Evolutionary conservation across 2,329 filamentous ascomycete genomes (phyloP).

Genomic region (Pseudovirgaria hyperparasitica): DNA sequence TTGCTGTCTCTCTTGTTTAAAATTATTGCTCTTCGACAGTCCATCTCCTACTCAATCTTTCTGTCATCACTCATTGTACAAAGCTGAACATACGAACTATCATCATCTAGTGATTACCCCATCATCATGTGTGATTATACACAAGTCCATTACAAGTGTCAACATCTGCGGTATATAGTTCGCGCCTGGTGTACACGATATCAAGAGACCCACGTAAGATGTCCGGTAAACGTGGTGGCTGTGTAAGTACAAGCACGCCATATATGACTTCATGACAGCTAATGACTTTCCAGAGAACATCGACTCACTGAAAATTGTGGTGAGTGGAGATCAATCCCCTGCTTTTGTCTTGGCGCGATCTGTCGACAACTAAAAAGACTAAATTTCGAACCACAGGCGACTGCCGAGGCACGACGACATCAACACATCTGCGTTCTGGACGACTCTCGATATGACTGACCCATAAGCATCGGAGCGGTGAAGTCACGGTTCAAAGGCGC

Average conservation of each 20-base stretch:
- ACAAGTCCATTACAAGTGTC: slow-evolving; percentile 44
- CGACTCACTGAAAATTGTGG: slow-evolving; percentile 35
- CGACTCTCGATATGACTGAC: no score
- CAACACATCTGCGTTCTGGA: no score
- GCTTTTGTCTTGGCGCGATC: slow-evolving; percentile 7
- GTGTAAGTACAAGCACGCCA: slow-evolving; percentile 21
- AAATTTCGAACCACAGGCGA: slow-evolving; percentile 16
- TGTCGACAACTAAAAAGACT: not conserved
- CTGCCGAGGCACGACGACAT: slow-evolving; percentile 16
- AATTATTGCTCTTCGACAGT: no score
- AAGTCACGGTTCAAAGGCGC: no score
- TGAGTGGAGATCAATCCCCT: no score
- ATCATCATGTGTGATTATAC: slow-evolving; percentile 51
- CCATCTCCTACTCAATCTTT: no score
- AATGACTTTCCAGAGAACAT: slow-evolving; percentile 26
- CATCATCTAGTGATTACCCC: no score
- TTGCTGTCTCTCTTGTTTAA: no score
- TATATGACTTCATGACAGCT: not conserved
- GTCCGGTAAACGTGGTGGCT: slow-evolving; percentile 42
- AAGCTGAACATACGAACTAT: no score
- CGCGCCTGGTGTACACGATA: slow-evolving; percentile 43
- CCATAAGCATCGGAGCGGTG: no score
- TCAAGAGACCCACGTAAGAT: slow-evolving; percentile 42
- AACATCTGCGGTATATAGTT: slow-evolving; percentile 42
- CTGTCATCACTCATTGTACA: no score